These are phyloP conservation scores for Platanus orientalis DNA, from an alignment of 164 flowering plant genomes.

Conservation along the genomic window DNA sequence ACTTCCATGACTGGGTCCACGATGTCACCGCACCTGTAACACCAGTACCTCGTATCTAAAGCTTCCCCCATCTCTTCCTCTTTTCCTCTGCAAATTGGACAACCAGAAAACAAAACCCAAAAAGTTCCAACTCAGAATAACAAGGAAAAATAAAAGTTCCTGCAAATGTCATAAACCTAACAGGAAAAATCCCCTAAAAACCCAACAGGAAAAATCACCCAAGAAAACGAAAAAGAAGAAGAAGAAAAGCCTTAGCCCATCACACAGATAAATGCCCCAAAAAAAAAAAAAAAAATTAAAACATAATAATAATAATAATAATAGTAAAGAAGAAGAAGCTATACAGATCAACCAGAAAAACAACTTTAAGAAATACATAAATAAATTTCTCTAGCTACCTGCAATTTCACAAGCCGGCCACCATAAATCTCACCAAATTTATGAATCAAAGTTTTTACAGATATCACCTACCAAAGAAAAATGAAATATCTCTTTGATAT, in stretches of 20 bases:
- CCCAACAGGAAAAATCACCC: no score
- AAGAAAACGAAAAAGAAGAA: no score
- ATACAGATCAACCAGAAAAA: not conserved
- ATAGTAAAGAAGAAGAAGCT: not conserved
- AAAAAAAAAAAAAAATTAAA: no score
- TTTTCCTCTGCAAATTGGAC: not conserved
- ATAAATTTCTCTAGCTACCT: no score
- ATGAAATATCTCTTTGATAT: not conserved
- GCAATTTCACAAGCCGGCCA: no score
- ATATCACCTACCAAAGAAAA: not conserved
- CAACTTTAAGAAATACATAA: no score
- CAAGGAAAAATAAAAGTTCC: not conserved
- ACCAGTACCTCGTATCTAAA: conserved; percentile 56
- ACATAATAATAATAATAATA: no score
- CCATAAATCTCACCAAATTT: no score
- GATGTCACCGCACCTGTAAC: conserved; percentile 59
- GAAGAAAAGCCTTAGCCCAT: no score
- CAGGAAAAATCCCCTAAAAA: no score
- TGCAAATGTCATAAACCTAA: not conserved
- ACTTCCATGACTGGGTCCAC: conserved; percentile 61
- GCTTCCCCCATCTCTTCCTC: conserved; percentile 46
- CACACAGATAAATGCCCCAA: no score
- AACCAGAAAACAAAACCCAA: not conserved
- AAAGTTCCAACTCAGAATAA: conserved; percentile 7
- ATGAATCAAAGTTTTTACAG: no score